Percentiles rank a stretch among this genome's conserved stretches.
These are phyloP conservation scores for Leptodontidium sp. DNA, from an alignment of 2,329 filamentous ascomycete genomes.

Conservation along the genomic window DNA sequence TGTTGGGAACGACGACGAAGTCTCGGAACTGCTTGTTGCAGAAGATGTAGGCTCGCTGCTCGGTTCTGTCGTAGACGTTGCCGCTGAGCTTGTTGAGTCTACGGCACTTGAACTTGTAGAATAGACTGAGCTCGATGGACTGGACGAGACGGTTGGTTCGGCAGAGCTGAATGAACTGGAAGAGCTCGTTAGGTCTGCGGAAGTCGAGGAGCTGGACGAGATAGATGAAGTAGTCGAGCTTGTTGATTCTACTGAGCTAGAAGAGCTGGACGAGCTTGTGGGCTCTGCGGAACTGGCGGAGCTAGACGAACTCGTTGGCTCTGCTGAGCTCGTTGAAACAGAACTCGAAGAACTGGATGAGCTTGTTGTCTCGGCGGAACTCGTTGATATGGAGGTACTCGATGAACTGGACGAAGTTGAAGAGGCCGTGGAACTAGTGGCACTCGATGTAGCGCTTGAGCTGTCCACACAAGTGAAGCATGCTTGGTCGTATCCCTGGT, in stretches of 20 bases:
- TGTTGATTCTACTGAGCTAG: not conserved
- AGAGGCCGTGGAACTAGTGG: conserved; percentile 1
- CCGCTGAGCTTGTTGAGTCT: not conserved
- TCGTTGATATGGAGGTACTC: not conserved
- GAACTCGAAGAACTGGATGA: not conserved
- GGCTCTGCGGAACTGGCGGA: not conserved
- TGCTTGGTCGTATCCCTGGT: conserved; percentile 4
- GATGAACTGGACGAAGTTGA: conserved; percentile 3
- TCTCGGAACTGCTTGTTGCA: not conserved
- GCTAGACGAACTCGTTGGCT: not conserved
- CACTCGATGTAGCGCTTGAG: not conserved
- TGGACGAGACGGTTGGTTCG: not conserved
- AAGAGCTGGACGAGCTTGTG: conserved; percentile 1
- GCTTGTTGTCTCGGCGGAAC: not conserved
- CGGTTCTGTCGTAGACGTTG: not conserved
- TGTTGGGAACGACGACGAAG: not conserved
- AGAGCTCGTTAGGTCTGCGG: not conserved
- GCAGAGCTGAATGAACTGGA: not conserved
- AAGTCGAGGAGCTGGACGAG: not conserved
- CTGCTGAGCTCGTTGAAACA: not conserved
- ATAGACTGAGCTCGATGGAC: not conserved
- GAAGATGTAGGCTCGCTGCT: conserved; percentile 3
- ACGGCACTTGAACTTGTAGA: not conserved
- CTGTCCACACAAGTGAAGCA: not conserved
- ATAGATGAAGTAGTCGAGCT: not conserved